phyloP scores from a whole-genome alignment of 2,329 filamentous ascomycete genomes.

The Penicillium sp. region DNA sequence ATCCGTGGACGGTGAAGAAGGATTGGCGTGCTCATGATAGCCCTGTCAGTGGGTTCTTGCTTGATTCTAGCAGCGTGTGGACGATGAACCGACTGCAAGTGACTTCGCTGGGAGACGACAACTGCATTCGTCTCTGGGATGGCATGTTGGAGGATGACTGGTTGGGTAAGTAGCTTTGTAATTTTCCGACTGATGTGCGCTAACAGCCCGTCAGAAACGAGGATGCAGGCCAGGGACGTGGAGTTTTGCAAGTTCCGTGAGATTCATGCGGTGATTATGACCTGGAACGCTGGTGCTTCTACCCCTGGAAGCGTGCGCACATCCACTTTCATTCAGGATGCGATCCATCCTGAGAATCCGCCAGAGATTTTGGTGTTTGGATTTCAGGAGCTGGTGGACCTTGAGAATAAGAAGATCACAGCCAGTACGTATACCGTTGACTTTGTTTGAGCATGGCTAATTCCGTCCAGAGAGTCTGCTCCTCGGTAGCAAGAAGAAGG shows the following conservation, averaged over 20 bases:
- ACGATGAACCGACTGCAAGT: constrained; percentile 76
- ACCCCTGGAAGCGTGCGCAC: constrained; percentile 79
- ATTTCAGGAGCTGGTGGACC: constrained; percentile 95
- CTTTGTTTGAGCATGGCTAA: too few relatives aligned
- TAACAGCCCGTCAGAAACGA: constrained; percentile 55
- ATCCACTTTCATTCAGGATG: constrained; percentile 67
- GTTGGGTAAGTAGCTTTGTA: constrained; percentile 49
- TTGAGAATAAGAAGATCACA: constrained; percentile 94
- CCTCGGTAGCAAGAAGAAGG: constrained; percentile 70
- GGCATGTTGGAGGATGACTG: constrained; percentile 87
- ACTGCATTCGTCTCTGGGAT: constrained; percentile 77
- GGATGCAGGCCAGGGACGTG: constrained; percentile 74
- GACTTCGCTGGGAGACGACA: constrained; percentile 77
- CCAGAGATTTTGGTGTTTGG: constrained; percentile 91
- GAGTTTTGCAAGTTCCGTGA: constrained; percentile 81
- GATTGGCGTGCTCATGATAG: constrained; percentile 89
- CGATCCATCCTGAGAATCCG: constrained; percentile 63
- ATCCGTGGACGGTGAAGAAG: constrained; percentile 85
- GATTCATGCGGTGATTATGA: constrained; percentile 70
- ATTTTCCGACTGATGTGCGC: constrained; percentile 14
- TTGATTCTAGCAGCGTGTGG: constrained; percentile 76
- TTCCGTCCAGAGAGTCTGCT: constrained; percentile 78
- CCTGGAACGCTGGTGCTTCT: constrained; percentile 94
- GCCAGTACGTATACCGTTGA: constrained; percentile 56
- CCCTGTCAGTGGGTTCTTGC: constrained; percentile 66